These are phyloP conservation scores for Phlyctochytrium bullatum DNA, from an alignment of 192 early-diverging fungal genomes.

Conservation along the genomic window DNA sequence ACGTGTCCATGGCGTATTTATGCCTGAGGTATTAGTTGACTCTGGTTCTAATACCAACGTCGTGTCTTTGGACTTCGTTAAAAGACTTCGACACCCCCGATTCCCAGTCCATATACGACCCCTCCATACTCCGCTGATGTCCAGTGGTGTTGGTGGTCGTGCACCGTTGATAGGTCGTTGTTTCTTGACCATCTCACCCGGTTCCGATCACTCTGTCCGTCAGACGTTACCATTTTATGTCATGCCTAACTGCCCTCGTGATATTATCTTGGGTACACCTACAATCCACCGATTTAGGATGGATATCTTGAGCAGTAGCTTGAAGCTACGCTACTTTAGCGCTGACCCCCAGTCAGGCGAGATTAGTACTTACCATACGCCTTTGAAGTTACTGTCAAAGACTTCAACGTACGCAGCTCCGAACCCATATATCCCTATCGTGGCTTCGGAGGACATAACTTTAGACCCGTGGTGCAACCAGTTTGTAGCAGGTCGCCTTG, in stretches of 20 bases:
- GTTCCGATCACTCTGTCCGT: neutral
- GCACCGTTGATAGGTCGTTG: neutral
- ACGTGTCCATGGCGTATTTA: neutral
- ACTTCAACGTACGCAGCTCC: no score
- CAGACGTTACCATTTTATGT: neutral
- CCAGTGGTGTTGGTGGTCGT: neutral
- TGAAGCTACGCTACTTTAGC: no score
- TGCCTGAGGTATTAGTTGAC: neutral
- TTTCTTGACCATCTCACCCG: neutral
- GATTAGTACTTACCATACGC: neutral
- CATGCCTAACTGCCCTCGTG: neutral
- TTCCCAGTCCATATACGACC: neutral
- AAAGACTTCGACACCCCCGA: neutral
- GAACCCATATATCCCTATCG: no score
- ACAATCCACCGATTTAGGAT: neutral
- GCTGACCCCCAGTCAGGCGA: neutral
- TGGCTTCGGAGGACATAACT: no score
- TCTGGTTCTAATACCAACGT: neutral
- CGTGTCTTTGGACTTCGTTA: neutral
- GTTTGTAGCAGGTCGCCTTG: no score
- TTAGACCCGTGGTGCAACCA: no score
- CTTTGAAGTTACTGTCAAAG: no score
- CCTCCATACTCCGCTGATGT: neutral
- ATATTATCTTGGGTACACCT: constrained; percentile 2
- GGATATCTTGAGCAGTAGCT: neutral